phyloP scores from a whole-genome alignment of 768 basidiomycete genomes.

The Macrolepiota dolichaula region DNA sequence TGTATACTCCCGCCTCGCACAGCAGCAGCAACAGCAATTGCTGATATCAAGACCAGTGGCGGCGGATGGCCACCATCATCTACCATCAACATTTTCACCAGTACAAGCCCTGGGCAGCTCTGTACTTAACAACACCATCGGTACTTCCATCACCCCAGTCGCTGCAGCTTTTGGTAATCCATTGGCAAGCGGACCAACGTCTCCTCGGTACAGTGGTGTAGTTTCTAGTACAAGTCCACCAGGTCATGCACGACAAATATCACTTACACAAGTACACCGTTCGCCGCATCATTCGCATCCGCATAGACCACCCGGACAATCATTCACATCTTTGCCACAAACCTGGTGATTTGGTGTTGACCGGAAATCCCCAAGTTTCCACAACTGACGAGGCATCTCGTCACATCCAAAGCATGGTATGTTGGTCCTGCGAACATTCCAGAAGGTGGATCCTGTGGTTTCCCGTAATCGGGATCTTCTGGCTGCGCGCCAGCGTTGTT shows the following conservation, averaged over 20 bases:
- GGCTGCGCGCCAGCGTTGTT: neutral
- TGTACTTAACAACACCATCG: neutral
- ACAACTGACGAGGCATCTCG: neutral
- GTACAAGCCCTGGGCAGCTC: neutral
- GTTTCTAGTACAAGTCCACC: neutral
- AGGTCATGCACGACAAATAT: constrained; percentile 1
- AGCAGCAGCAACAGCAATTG: constrained; percentile 3
- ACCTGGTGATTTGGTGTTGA: neutral
- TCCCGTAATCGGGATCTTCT: neutral
- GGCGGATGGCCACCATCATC: neutral
- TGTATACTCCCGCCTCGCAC: neutral
- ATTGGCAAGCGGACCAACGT: neutral
- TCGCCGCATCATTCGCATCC: constrained; percentile 1
- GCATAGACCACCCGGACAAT: neutral
- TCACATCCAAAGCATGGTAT: neutral
- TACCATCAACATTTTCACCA: neutral
- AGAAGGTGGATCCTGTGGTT: neutral
- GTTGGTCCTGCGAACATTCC: neutral
- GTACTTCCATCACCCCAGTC: neutral
- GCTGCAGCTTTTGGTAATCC: constrained; percentile 1
- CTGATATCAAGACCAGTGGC: neutral
- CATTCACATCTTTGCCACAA: constrained; percentile 8
- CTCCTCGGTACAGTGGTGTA: neutral
- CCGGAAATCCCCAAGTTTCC: neutral
- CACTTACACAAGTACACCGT: neutral